These are phyloP conservation scores for Gastrodia elata DNA, from an alignment of 106 monocot genomes.

Conservation along the genomic window DNA sequence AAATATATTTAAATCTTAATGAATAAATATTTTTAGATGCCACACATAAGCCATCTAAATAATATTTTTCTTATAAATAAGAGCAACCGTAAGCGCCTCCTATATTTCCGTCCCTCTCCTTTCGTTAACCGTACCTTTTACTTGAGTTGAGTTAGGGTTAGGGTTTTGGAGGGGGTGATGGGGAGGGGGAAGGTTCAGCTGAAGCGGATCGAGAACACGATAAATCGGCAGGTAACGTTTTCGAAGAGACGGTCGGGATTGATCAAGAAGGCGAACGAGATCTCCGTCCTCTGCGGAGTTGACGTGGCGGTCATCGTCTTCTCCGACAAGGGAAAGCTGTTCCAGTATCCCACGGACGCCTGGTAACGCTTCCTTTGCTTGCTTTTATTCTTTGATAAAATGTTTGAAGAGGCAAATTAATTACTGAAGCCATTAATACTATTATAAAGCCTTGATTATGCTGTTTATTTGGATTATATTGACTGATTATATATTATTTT, in stretches of 20 bases:
- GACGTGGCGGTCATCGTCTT: slow-evolving; percentile 6
- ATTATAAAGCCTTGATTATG: too few relatives aligned
- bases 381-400: too few relatives aligned
- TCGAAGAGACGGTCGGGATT: slow-evolving; percentile 3
- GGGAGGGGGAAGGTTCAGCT: slow-evolving; percentile 4
- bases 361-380: background rate
- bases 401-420: too few relatives aligned
- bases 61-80: too few relatives aligned
- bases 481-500: too few relatives aligned
- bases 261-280: slow-evolving; percentile 3
- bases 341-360: slow-evolving; percentile 1
- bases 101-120: background rate
- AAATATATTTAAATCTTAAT: too few relatives aligned
- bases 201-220: background rate
- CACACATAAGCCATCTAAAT: too few relatives aligned
- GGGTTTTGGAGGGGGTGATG: background rate
- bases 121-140: background rate
- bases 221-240: background rate
- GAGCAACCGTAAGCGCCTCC: too few relatives aligned
- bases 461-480: too few relatives aligned
- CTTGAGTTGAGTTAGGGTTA: background rate
- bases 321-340: slow-evolving; percentile 4
- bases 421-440: too few relatives aligned
- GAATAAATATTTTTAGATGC: too few relatives aligned
- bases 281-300: slow-evolving; percentile 1